phyloP scores from a whole-genome alignment of 2,329 filamentous ascomycete genomes.

The Pseudogymnoascus sp. region DNA sequence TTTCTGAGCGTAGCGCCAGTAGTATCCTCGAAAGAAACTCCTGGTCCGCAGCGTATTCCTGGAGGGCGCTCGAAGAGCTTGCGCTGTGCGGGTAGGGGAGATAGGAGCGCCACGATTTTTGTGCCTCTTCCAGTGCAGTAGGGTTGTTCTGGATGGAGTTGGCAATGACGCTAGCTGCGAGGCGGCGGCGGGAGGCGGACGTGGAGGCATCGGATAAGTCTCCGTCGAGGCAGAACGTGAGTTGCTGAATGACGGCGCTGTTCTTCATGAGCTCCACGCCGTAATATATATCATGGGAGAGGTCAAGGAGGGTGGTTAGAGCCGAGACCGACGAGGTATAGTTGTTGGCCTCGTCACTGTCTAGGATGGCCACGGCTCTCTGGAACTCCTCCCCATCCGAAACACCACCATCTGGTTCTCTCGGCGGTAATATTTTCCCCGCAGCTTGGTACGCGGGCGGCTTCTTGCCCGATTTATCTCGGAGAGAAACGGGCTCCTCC shows the following conservation, averaged over 20 bases:
- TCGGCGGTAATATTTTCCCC: conserved; percentile 50
- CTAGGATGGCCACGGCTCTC: conserved; percentile 43
- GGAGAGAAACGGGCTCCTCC: conserved; percentile 17
- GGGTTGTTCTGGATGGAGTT: conserved; percentile 59
- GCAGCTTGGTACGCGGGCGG: conserved; percentile 50
- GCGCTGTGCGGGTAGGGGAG: conserved; percentile 22
- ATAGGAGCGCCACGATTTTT: conserved; percentile 37
- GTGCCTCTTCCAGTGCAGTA: conserved; percentile 47
- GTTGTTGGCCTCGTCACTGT: conserved; percentile 32
- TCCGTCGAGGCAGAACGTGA: conserved; percentile 48
- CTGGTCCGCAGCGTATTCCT: conserved; percentile 1
- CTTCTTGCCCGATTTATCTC: conserved; percentile 38
- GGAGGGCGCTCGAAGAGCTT: background rate
- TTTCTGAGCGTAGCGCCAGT: conserved; percentile 15
- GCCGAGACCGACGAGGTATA: conserved; percentile 17
- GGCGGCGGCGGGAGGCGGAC: conserved; percentile 29
- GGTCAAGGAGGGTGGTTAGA: conserved; percentile 52
- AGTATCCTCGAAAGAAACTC: background rate
- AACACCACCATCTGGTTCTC: conserved; percentile 27
- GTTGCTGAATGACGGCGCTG: conserved; percentile 42
- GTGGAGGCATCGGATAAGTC: background rate
- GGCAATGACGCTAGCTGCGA: conserved; percentile 51
- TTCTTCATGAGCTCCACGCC: conserved; percentile 56
- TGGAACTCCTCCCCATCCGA: conserved; percentile 40
- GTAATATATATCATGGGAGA: conserved; percentile 65